Evolutionary conservation across 108 stramenopile genomes (phyloP).

Genomic region (Aurantiochytrium sp.): DNA sequence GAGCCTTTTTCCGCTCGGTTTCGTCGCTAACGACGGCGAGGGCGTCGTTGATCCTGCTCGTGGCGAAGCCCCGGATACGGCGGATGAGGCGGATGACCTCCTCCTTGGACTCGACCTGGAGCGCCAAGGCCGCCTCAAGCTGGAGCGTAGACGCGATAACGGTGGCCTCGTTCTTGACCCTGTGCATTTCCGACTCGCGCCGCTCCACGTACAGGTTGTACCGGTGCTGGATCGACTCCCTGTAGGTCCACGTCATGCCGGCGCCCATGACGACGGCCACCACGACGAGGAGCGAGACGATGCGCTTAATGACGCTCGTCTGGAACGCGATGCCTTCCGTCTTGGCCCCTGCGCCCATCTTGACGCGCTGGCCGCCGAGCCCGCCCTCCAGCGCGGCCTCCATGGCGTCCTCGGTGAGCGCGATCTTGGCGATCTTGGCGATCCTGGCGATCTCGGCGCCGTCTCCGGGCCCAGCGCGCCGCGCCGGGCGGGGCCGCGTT

Average conservation of each 20-base stretch:
- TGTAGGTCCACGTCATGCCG: background rate
- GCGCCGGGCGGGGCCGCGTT: no score
- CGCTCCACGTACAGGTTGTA: conserved; percentile 11
- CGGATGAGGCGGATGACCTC: background rate
- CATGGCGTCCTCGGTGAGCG: background rate
- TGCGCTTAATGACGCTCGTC: background rate
- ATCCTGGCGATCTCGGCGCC: no score
- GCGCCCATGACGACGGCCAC: background rate
- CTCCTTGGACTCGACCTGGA: background rate
- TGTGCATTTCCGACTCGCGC: background rate
- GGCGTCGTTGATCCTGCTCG: background rate
- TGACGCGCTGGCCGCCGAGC: background rate
- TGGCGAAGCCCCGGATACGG: background rate
- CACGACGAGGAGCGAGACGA: background rate
- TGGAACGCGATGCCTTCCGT: conserved; percentile 2
- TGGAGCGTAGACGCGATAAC: background rate
- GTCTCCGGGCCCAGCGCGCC: no score
- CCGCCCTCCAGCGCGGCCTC: conserved; percentile 2
- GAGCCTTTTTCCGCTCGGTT: background rate
- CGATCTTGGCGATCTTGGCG: no score
- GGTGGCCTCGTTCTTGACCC: background rate
- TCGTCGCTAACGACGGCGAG: background rate
- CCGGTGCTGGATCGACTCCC: background rate
- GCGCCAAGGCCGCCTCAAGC: background rate
- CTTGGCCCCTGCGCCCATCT: conserved; percentile 24